A percentile compares a stretch with the other conserved stretches of the same genome.
Conservation (phyloP, 1,284 basidiomycete species). For the Agaricales sp. region DNA sequence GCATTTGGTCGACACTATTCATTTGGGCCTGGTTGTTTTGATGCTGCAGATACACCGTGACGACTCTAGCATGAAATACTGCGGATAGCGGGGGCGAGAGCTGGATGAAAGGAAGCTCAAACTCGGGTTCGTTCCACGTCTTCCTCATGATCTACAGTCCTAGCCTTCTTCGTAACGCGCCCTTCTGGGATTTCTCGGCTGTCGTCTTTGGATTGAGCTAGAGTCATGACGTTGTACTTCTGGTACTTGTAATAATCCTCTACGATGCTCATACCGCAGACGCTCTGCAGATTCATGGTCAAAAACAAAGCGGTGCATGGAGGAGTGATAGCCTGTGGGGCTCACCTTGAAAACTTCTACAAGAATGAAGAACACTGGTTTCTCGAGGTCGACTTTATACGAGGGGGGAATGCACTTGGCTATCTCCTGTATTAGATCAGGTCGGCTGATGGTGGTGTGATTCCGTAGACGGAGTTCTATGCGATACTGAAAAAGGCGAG, state of each 20-base stretch:
- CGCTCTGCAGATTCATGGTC: constrained; percentile 31
- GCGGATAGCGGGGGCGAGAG: too few relatives aligned
- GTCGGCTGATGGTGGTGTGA: constrained; percentile 53
- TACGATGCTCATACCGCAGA: constrained; percentile 65
- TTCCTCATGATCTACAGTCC: too few relatives aligned
- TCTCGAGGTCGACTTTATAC: constrained; percentile 53
- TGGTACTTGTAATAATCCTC: constrained; percentile 57
- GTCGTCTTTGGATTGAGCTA: constrained; percentile 27
- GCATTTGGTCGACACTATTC: too few relatives aligned
- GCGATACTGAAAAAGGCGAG: constrained; percentile 56
- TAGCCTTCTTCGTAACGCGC: constrained; percentile 12
- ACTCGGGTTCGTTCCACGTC: too few relatives aligned
- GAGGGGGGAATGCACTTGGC: constrained; percentile 58
- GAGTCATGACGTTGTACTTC: constrained; percentile 69
- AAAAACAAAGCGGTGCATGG: constrained; percentile 1
- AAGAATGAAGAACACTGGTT: constrained; percentile 62
- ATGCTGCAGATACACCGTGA: too few relatives aligned
- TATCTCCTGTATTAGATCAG: constrained; percentile 50
- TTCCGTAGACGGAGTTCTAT: constrained; percentile 67
- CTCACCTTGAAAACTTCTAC: constrained; percentile 73
- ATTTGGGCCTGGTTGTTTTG: too few relatives aligned
- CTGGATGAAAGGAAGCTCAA: too few relatives aligned
- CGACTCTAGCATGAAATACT: too few relatives aligned
- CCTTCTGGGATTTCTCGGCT: constrained; percentile 15
- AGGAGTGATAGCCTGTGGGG: constrained; percentile 1